Conservation (phyloP, 2,329 filamentous ascomycete genomes). For the Colletotrichum limetticola region DNA sequence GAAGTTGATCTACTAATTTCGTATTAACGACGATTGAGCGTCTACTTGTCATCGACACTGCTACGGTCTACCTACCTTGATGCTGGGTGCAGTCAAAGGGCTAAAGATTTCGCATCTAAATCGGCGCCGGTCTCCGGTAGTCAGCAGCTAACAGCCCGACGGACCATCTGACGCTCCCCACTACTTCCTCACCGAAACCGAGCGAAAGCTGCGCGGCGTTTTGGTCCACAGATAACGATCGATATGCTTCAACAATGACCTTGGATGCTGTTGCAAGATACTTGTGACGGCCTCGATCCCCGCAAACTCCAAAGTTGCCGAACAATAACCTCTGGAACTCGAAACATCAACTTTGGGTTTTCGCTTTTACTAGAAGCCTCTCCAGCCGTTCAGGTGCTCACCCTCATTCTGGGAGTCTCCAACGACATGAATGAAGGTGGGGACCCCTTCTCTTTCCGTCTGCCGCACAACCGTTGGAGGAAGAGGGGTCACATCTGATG, state of each 20-base stretch:
- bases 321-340: neutral
- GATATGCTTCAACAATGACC: no score
- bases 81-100: no score
- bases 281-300: neutral
- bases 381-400: neutral
- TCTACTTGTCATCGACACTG: neutral
- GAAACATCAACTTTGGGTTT: neutral
- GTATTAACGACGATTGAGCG: no score
- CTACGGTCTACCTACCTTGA: neutral
- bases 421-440: neutral
- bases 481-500: constrained; percentile 3
- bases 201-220: neutral
- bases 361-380: neutral
- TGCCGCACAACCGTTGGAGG: neutral
- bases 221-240: neutral
- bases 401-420: neutral
- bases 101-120: neutral
- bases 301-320: neutral
- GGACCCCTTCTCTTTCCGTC: neutral
- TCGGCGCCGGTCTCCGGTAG: neutral
- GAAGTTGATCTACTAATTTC: neutral
- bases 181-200: neutral
- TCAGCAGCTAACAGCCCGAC: neutral
- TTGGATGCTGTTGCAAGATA: neutral
- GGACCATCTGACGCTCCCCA: neutral